A percentile compares a stretch with the other conserved stretches of the same genome.
phyloP scores from a whole-genome alignment of 306 rosid genomes.

The Arachis hypogaea region DNA sequence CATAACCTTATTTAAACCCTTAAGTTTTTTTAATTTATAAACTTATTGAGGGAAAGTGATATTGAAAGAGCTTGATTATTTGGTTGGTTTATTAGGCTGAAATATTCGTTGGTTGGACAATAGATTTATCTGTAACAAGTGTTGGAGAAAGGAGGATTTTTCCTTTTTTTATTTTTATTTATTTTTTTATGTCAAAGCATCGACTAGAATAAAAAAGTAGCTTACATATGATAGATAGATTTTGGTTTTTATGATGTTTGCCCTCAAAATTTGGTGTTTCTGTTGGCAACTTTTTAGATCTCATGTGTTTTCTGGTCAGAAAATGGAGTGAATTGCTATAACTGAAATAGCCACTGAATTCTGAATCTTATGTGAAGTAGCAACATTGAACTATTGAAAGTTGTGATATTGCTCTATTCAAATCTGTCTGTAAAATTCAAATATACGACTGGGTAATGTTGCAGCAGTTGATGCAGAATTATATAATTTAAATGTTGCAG shows the following conservation, averaged over 20 bases:
- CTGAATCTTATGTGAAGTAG: background rate
- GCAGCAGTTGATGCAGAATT: too few species aligned
- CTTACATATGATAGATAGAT: background rate
- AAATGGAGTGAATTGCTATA: conserved; percentile 2
- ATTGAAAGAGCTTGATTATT: background rate
- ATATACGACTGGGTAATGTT: too few species aligned
- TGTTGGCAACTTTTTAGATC: conserved; percentile 15
- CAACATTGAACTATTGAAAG: conserved; percentile 27
- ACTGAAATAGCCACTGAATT: background rate
- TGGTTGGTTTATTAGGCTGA: background rate
- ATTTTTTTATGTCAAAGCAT: background rate
- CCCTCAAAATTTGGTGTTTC: background rate
- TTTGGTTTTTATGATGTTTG: conserved; percentile 3
- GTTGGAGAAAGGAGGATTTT: background rate
- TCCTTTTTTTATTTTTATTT: background rate
- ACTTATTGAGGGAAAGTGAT: too few species aligned
- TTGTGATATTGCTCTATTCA: background rate
- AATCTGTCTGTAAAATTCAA: too few species aligned
- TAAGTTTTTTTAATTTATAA: background rate
- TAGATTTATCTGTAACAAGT: background rate
- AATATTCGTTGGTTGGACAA: background rate
- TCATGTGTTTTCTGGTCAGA: conserved; percentile 10
- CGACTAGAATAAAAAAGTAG: background rate
- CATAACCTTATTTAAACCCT: too few species aligned
- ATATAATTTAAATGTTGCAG: too few species aligned